phyloP scores from a whole-genome alignment of 2,329 filamentous ascomycete genomes.

The Nectriaceae sp. region DNA sequence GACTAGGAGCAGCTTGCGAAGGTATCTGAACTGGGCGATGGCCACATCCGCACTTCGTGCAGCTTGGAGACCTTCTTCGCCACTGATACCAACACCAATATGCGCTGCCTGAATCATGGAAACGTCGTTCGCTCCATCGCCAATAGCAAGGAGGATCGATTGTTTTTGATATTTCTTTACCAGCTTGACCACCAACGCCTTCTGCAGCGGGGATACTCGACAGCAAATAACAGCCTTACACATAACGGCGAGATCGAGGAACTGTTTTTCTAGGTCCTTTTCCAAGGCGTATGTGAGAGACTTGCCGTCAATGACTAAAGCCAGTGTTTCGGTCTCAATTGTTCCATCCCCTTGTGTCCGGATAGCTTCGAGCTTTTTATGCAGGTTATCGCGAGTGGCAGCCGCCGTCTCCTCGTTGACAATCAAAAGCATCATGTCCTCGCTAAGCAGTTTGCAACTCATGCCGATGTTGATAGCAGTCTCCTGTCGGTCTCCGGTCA shows the following conservation, averaged over 20 bases:
- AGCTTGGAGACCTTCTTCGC: conserved; percentile 94
- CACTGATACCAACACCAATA: conserved; percentile 96
- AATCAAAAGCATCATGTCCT: conserved; percentile 94
- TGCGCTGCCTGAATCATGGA: conserved; percentile 99
- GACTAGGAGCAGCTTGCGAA: conserved; percentile 90
- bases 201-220: conserved; percentile 95
- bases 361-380: conserved; percentile 92
- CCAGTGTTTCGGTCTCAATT: conserved; percentile 82
- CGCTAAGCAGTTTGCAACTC: conserved; percentile 97
- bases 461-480: conserved; percentile 99
- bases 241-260: conserved; percentile 89
- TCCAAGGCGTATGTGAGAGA: conserved; percentile 92
- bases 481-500: conserved; percentile 96
- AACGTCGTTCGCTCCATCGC: conserved; percentile 98
- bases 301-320: conserved; percentile 93
- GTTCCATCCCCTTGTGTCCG: conserved; percentile 76
- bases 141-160: conserved; percentile 90
- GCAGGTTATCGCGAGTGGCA: conserved; percentile 81
- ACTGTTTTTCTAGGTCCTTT: conserved; percentile 88
- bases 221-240: conserved; percentile 99
- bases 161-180: conserved; percentile 92
- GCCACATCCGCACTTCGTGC: conserved; percentile 94
- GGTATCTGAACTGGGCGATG: conserved; percentile 92
- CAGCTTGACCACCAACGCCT: conserved; percentile 95
- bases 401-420: conserved; percentile 83